Percentiles rank a stretch among this genome's conserved stretches.
These are phyloP conservation scores for Flammula alnicola DNA, from an alignment of 1,284 basidiomycete genomes.

Conservation along the genomic window DNA sequence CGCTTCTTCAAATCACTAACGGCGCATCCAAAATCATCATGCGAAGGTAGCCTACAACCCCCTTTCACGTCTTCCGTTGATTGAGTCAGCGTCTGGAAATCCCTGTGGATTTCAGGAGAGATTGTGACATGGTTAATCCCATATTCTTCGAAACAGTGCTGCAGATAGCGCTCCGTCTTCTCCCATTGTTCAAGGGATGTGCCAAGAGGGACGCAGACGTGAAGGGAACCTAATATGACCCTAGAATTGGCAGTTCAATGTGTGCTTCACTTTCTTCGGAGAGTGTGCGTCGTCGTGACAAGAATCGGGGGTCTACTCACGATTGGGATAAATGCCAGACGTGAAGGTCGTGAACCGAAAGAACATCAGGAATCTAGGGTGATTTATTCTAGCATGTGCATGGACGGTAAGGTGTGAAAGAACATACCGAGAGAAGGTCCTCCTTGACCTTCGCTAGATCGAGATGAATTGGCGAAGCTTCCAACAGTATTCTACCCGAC, in stretches of 20 bases:
- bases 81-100: conserved; percentile 33
- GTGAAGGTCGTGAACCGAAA: conserved; percentile 53
- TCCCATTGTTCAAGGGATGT: conserved; percentile 51
- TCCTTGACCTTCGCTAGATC: conserved; percentile 51
- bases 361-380: conserved; percentile 44
- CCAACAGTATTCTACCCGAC: conserved; percentile 51
- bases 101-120: conserved; percentile 47
- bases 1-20: conserved; percentile 43
- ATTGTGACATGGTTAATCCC: conserved; percentile 55
- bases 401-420: conserved; percentile 12
- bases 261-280: conserved; percentile 8
- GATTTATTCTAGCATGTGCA: conserved; percentile 3
- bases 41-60: conserved; percentile 38
- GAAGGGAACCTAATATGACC: conserved; percentile 51
- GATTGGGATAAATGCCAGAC: conserved; percentile 55
- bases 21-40: conserved; percentile 46
- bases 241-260: conserved; percentile 27
- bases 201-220: conserved; percentile 47
- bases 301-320: conserved; percentile 33
- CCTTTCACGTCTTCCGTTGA: conserved; percentile 31
- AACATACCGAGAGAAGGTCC: conserved; percentile 45
- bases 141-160: conserved; percentile 52
- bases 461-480: conserved; percentile 48
- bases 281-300: conserved; percentile 3
- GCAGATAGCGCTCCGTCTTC: conserved; percentile 45